Percentiles rank a stretch among this genome's conserved stretches.
phyloP scores from a whole-genome alignment of 2,329 filamentous ascomycete species.

The Cytospora leucostoma region DNA sequence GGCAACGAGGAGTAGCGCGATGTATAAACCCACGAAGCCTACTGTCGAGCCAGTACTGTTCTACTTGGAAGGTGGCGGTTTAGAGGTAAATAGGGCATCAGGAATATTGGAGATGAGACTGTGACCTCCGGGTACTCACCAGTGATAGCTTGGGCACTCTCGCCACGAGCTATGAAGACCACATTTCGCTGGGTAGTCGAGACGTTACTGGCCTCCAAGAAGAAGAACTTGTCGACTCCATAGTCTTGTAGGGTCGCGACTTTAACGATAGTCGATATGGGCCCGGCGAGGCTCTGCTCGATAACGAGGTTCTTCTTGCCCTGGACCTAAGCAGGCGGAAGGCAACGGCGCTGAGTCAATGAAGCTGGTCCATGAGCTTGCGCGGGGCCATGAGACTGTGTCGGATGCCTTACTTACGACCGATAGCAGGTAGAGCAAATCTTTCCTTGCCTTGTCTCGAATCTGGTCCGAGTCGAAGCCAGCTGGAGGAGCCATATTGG shows the following conservation, averaged over 20 bases:
- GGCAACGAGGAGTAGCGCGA: slow-evolving; percentile 51
- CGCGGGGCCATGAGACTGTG: slow-evolving; percentile 16
- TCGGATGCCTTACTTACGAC: slow-evolving; percentile 68
- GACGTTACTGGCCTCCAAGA: slow-evolving; percentile 92
- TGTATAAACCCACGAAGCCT: slow-evolving; percentile 27
- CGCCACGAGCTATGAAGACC: slow-evolving; percentile 87
- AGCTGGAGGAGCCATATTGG: slow-evolving; percentile 68
- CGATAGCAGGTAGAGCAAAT: slow-evolving; percentile 88
- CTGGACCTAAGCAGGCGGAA: slow-evolving; percentile 66
- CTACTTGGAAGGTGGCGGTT: neutral
- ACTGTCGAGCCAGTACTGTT: slow-evolving; percentile 11
- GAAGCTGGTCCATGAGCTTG: slow-evolving; percentile 27
- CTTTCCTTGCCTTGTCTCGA: slow-evolving; percentile 79
- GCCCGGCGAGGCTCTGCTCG: slow-evolving; percentile 85
- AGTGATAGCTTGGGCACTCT: slow-evolving; percentile 85
- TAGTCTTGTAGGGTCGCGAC: slow-evolving; percentile 95
- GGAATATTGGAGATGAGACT: neutral
- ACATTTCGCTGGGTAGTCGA: slow-evolving; percentile 94
- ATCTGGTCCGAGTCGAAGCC: slow-evolving; percentile 76
- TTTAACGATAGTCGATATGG: slow-evolving; percentile 88
- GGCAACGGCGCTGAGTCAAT: slow-evolving; percentile 20
- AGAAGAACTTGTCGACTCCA: slow-evolving; percentile 96
- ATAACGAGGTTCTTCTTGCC: slow-evolving; percentile 99
- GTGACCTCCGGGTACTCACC: slow-evolving; percentile 59
- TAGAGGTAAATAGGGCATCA: neutral